These are phyloP conservation scores for Ambrosiella beaveri DNA, from an alignment of 2,329 filamentous ascomycete species.

Conservation along the genomic window DNA sequence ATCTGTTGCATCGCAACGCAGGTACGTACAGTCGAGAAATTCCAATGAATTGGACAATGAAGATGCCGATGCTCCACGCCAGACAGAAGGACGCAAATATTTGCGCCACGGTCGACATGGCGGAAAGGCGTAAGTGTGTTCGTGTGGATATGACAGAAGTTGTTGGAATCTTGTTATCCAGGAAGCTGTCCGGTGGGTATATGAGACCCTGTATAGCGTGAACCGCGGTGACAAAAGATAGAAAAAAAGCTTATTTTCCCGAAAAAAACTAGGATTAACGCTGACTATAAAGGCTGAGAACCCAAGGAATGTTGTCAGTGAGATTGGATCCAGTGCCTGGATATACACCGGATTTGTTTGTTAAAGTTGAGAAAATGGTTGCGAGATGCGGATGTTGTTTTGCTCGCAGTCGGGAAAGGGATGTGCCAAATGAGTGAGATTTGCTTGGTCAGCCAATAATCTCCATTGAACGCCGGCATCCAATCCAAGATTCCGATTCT, in stretches of 20 bases:
- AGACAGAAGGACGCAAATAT: constrained; percentile 30
- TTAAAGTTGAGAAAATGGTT: no score
- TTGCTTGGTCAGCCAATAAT: neutral
- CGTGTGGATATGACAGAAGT: neutral
- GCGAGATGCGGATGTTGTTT: no score
- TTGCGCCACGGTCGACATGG: constrained; percentile 15
- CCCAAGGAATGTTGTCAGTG: no score
- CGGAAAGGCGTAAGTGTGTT: neutral
- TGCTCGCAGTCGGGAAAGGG: neutral
- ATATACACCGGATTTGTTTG: no score
- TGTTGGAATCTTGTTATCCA: neutral
- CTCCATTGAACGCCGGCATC: neutral
- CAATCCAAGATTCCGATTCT: neutral
- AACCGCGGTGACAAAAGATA: no score
- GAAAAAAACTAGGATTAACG: no score
- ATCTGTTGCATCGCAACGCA: neutral
- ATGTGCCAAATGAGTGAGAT: neutral
- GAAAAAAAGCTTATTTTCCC: no score
- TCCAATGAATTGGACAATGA: constrained; percentile 38
- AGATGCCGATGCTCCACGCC: constrained; percentile 34
- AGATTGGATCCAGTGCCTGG: no score
- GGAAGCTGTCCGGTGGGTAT: neutral
- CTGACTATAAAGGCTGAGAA: no score
- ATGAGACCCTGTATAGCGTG: neutral
- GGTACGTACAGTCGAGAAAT: constrained; percentile 35